Evolutionary conservation across 306 rosid species (phyloP).

Genomic region (Styphnolobium japonicum): DNA sequence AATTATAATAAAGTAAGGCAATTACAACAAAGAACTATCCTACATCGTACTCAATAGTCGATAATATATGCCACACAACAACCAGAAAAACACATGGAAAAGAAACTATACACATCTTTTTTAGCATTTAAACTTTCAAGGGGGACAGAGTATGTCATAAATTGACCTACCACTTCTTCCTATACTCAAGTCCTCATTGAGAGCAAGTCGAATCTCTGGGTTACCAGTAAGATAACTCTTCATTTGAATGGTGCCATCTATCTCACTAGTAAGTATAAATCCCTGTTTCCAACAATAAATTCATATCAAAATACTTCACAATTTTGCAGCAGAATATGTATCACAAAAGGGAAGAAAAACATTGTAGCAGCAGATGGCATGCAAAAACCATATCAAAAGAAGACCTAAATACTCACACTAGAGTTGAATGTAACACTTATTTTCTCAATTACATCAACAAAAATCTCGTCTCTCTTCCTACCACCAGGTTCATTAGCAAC

Average conservation of each 20-base stretch:
- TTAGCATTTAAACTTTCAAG: constrained; percentile 13
- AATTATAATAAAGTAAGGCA: not conserved
- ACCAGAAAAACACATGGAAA: constrained; percentile 12
- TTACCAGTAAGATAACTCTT: constrained; percentile 92
- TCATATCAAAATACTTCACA: constrained; percentile 21
- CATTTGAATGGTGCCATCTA: constrained; percentile 98
- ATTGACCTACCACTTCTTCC: constrained; percentile 70
- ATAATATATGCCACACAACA: constrained; percentile 1
- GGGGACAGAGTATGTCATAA: constrained; percentile 29
- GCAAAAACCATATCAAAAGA: not conserved
- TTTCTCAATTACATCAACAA: constrained; percentile 93
- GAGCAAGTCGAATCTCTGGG: constrained; percentile 93
- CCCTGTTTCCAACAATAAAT: constrained; percentile 58
- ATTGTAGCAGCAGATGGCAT: not conserved
- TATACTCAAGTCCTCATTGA: constrained; percentile 81
- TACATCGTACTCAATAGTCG: not conserved
- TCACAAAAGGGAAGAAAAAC: not conserved
- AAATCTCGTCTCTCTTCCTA: constrained; percentile 89
- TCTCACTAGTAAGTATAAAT: constrained; percentile 88
- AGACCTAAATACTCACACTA: constrained; percentile 59
- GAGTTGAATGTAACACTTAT: constrained; percentile 93
- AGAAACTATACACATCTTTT: not conserved
- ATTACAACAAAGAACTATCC: not conserved
- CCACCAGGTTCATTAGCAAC: constrained; percentile 92
- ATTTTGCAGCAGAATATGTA: not conserved